These are phyloP conservation scores for Exobasidium rhododendri DNA, from an alignment of 1,284 basidiomycete species.

Conservation along the genomic window DNA sequence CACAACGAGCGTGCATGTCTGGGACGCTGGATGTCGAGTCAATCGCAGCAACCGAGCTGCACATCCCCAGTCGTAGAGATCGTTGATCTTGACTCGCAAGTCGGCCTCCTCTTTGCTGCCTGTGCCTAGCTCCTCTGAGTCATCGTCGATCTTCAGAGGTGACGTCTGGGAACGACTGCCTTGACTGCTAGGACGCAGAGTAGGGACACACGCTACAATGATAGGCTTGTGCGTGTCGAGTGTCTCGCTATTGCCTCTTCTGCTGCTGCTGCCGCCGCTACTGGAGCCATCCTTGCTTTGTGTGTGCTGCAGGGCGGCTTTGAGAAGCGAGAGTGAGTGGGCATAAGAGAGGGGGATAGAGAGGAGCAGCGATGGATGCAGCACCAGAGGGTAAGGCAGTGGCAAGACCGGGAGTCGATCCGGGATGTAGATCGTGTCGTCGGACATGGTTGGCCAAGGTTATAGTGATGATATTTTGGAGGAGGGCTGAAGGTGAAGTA, in stretches of 20 bases:
- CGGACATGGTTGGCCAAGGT: conserved; percentile 6
- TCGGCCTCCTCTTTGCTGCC: conserved; percentile 22
- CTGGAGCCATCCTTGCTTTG: conserved; percentile 9
- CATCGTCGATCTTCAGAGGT: conserved; percentile 4
- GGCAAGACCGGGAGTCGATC: conserved; percentile 44
- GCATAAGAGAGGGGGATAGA: conserved; percentile 47
- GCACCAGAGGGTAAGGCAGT: conserved; percentile 49
- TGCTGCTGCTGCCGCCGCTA: conserved; percentile 22
- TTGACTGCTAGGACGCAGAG: conserved; percentile 14
- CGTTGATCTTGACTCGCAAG: conserved; percentile 30
- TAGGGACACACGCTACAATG: conserved; percentile 47
- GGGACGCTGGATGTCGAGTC: conserved; percentile 42
- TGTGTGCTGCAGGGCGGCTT: conserved; percentile 35
- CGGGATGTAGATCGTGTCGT: conserved; percentile 29
- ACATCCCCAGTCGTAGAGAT: conserved; percentile 47
- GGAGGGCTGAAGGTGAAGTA: no score
- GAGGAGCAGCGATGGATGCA: conserved; percentile 51
- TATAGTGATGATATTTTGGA: no score
- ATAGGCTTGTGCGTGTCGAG: conserved; percentile 33
- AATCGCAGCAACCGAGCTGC: conserved; percentile 49
- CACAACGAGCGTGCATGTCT: conserved; percentile 48
- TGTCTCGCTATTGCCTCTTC: conserved; percentile 11
- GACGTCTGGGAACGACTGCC: neutral
- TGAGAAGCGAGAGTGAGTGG: conserved; percentile 49
- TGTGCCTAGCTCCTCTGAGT: conserved; percentile 13